A percentile compares a stretch with the other conserved stretches of the same genome.
These are phyloP conservation scores for Spatholobus suberectus DNA, from an alignment of 306 rosid genomes.

Conservation along the genomic window DNA sequence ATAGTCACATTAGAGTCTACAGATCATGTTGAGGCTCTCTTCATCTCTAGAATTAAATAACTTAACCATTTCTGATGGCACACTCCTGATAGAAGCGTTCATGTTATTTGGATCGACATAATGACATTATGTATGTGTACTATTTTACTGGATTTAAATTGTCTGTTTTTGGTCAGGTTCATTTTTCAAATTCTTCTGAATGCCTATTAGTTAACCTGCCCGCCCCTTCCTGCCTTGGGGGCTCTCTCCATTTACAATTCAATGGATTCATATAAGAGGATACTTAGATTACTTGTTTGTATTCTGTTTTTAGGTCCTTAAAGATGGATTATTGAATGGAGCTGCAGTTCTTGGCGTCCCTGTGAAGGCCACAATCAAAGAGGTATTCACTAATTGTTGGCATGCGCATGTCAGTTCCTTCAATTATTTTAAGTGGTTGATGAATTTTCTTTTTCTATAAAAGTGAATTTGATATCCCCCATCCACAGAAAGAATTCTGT, in stretches of 20 bases:
- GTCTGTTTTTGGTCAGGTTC: not conserved
- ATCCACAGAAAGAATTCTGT: not conserved
- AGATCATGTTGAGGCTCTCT: conserved; percentile 17
- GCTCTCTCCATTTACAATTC: not conserved
- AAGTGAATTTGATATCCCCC: not conserved
- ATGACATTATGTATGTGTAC: not conserved
- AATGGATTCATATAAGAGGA: not conserved
- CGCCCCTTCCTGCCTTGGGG: not conserved
- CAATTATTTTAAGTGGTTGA: conserved; percentile 4
- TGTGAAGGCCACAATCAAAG: conserved; percentile 94
- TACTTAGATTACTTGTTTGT: conserved; percentile 37
- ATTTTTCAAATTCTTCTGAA: not conserved
- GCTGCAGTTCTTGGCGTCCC: conserved; percentile 99
- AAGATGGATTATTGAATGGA: conserved; percentile 81
- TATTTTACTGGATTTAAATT: conserved; percentile 23
- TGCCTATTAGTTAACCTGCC: conserved; percentile 4
- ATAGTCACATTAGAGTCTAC: conserved; percentile 11
- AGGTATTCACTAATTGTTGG: conserved; percentile 59
- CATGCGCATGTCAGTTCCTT: not conserved
- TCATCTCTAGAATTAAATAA: conserved; percentile 26
- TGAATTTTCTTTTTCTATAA: not conserved
- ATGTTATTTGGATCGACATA: conserved; percentile 27
- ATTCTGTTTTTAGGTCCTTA: conserved; percentile 69
- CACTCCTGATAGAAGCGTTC: conserved; percentile 9
- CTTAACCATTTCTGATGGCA: conserved; percentile 1